These are phyloP conservation scores for Aristolochia contorta DNA, from an alignment of 164 flowering plant species.

Conservation along the genomic window DNA sequence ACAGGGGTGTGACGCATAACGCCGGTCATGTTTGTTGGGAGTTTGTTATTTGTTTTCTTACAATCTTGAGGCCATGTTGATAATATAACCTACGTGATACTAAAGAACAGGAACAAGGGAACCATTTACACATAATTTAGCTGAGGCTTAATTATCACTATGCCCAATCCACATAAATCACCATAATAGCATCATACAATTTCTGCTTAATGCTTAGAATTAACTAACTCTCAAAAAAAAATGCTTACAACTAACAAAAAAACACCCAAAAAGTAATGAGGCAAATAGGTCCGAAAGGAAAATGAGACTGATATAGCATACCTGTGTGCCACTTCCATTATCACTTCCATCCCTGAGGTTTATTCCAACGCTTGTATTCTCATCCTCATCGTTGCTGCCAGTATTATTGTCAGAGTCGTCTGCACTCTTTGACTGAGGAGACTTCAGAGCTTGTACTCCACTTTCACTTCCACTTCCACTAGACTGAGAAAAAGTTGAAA, in stretches of 20 bases:
- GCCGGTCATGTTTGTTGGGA: too few relatives aligned
- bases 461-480: constrained; percentile 79
- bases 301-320: constrained; percentile 5
- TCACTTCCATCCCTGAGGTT: constrained; percentile 46
- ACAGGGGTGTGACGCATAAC: too few relatives aligned
- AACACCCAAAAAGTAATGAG: neutral
- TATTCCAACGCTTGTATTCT: constrained; percentile 31
- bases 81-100: too few relatives aligned
- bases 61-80: too few relatives aligned
- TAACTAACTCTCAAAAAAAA: neutral
- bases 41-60: too few relatives aligned
- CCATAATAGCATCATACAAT: too few relatives aligned
- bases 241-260: neutral
- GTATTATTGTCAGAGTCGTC: constrained; percentile 34
- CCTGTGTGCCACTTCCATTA: constrained; percentile 63
- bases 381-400: constrained; percentile 43
- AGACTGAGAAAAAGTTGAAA: constrained; percentile 28
- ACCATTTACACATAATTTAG: too few relatives aligned
- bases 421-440: constrained; percentile 27
- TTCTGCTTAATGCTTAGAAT: neutral
- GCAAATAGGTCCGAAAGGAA: too few relatives aligned
- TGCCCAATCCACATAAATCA: neutral
- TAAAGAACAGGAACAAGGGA: too few relatives aligned
- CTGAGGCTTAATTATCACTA: neutral
- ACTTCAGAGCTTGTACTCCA: constrained; percentile 31